Evolutionary conservation across 108 stramenopile genomes (phyloP), one percentile per base, ranked within the genome.

Genomic region (Skeletonema potamos): DNA sequence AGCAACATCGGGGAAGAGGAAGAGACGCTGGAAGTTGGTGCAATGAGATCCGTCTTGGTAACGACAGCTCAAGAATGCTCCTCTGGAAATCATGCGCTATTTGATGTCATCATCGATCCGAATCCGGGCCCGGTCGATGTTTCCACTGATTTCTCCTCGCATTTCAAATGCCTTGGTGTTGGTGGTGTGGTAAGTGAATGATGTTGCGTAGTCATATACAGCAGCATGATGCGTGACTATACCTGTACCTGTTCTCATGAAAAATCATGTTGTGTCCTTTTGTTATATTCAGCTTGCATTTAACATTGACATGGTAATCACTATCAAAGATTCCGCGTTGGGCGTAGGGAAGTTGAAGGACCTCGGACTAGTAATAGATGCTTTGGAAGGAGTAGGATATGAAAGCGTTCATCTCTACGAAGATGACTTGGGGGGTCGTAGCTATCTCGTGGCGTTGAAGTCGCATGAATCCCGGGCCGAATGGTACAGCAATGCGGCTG

Each of bases 401-500:
- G 13, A 73, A 57, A 67, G 60, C 10, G 34, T 86, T 22, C 76
- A 78, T 13, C 72, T 79, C 33, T 88, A 88, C 68, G 63, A 78
- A 67, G 66, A 84, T 58, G 56, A 68, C 18, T 88, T 88, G 36
- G 20, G 32, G 2, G 26, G 10, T 6, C 86, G 83, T 83, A 66
- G 73, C 33, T 70, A 39, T 46, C 29, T 76, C 13, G 75, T 77
- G 7, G 80, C 84, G 4, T 79, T 81, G 58, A 84, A 86, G 51
- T 18, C 37, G 12, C 33, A 55, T 33, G 62, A 69, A 15, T 61
- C 80, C n/a, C 34, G 43, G 54, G 57, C 44, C 10, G 60, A 71
- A 10, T 88, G 87, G 87, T 86, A 74, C 43, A 68, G 36, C 0
- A 66, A 74, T 34, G 62, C 68, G 27, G 81, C 86, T 26, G 30